A percentile compares a stretch with the other conserved stretches of the same genome.
Conservation (phyloP, 129 eudicot genomes). For the Scalesia atractyloides region DNA sequence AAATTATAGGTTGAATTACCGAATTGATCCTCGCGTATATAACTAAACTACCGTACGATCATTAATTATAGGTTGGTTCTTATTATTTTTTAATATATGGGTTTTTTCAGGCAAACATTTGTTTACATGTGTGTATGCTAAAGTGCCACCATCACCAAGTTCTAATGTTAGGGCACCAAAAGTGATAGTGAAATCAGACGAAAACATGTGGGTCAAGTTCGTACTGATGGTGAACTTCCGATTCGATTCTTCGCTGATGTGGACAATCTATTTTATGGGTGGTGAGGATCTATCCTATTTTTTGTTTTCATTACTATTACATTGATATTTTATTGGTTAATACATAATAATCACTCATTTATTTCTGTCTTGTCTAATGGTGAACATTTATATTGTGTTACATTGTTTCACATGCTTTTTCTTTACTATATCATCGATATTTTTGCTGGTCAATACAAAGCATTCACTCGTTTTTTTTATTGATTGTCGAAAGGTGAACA, state of each 20-base stretch:
- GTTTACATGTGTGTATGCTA: constrained; percentile 60
- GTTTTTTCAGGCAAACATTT: not conserved
- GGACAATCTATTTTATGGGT: constrained; percentile 76
- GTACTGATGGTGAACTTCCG: too few relatives aligned
- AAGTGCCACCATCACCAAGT: too few relatives aligned
- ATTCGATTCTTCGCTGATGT: too few relatives aligned
- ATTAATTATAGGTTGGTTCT: not conserved
- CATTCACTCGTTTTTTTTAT: too few relatives aligned
- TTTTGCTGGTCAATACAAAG: too few relatives aligned
- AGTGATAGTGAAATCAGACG: too few relatives aligned
- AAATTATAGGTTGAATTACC: too few relatives aligned
- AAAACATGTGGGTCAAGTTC: too few relatives aligned
- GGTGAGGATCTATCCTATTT: constrained; percentile 29
- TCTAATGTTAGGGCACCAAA: too few relatives aligned
- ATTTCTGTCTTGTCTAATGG: not conserved
- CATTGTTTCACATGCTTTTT: constrained; percentile 50
- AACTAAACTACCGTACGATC: not conserved
- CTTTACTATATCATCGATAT: too few relatives aligned
- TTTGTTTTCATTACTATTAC: not conserved
- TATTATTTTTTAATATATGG: too few relatives aligned
- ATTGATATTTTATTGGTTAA: not conserved
- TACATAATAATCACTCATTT: not conserved
- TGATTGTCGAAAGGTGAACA: too few relatives aligned
- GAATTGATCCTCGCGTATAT: constrained; percentile 54
- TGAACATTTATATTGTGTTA: constrained; percentile 3